phyloP scores from a whole-genome alignment of 306 rosid species.

The Carpinus viminea region DNA sequence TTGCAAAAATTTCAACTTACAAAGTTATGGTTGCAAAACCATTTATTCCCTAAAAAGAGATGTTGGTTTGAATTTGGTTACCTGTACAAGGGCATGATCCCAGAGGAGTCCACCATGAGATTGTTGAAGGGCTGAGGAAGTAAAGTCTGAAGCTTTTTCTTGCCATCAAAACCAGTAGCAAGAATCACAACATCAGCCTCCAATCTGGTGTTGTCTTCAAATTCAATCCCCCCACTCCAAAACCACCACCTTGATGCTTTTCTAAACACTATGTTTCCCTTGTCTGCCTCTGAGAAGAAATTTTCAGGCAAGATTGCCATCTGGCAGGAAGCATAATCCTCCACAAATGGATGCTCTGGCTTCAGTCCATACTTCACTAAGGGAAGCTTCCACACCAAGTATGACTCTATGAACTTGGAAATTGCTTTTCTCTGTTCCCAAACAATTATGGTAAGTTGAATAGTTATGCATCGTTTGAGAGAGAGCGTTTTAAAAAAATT shows the following conservation, averaged over 20 bases:
- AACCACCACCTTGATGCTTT: slow-evolving; percentile 58
- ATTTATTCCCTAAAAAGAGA: no score
- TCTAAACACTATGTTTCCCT: slow-evolving; percentile 51
- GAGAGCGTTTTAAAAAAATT: no score
- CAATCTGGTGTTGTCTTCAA: slow-evolving; percentile 51
- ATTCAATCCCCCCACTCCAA: slow-evolving; percentile 53
- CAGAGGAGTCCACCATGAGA: slow-evolving; percentile 46
- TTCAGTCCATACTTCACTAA: slow-evolving; percentile 54
- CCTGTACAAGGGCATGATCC: slow-evolving; percentile 57
- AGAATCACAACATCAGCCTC: slow-evolving; percentile 63
- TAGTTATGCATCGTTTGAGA: no score
- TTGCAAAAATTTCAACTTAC: no score
- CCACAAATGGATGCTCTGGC: slow-evolving; percentile 65
- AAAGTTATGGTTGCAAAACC: no score
- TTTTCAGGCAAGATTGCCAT: slow-evolving; percentile 69
- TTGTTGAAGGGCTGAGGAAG: slow-evolving; percentile 56
- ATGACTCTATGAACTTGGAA: slow-evolving; percentile 68
- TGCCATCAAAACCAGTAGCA: slow-evolving; percentile 62
- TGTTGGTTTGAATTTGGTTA: neutral
- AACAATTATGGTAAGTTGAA: no score
- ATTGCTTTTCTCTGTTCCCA: slow-evolving; percentile 43
- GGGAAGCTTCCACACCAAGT: slow-evolving; percentile 61
- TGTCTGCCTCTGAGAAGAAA: slow-evolving; percentile 57
- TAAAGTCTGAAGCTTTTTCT: slow-evolving; percentile 46
- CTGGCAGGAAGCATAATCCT: slow-evolving; percentile 70